A percentile compares a stretch with the other conserved stretches of the same genome.
Evolutionary conservation across 192 early-diverging fungal genomes (phyloP).

Genomic region (Podila epicladia): DNA sequence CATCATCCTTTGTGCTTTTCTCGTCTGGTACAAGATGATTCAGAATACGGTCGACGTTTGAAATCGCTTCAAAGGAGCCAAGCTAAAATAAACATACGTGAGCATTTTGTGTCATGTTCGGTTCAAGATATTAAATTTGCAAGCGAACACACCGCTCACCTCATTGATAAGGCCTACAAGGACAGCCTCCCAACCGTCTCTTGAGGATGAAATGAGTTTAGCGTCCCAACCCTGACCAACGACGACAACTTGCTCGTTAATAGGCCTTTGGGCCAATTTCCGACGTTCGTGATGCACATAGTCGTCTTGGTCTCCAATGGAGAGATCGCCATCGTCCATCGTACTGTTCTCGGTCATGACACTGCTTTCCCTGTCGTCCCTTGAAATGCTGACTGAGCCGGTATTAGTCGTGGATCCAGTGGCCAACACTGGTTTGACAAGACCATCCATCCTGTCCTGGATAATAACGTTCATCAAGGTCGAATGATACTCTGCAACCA

Average conservation of each 20-base stretch:
- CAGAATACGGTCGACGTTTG: conserved; percentile 56
- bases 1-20: conserved; percentile 49
- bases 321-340: conserved; percentile 32
- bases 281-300: conserved; percentile 18
- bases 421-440: conserved; percentile 31
- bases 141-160: conserved; percentile 15
- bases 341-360: conserved; percentile 34
- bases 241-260: conserved; percentile 51
- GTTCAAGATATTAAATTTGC: neutral
- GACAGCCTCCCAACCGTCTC: conserved; percentile 57
- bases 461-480: conserved; percentile 62
- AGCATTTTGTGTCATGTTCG: neutral
- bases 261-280: conserved; percentile 18
- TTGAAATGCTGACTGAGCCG: neutral
- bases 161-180: conserved; percentile 63
- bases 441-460: conserved; percentile 49
- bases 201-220: conserved; percentile 24
- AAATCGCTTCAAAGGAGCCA: conserved; percentile 54
- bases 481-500: conserved; percentile 60
- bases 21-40: conserved; percentile 54
- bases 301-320: conserved; percentile 16
- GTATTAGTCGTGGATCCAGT: neutral
- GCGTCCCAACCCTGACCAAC: conserved; percentile 58
- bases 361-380: conserved; percentile 32
- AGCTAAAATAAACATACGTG: conserved; percentile 33